Evolutionary conservation across 2,329 filamentous ascomycete species (phyloP).

Genomic region (Pleomassaria siparia): DNA sequence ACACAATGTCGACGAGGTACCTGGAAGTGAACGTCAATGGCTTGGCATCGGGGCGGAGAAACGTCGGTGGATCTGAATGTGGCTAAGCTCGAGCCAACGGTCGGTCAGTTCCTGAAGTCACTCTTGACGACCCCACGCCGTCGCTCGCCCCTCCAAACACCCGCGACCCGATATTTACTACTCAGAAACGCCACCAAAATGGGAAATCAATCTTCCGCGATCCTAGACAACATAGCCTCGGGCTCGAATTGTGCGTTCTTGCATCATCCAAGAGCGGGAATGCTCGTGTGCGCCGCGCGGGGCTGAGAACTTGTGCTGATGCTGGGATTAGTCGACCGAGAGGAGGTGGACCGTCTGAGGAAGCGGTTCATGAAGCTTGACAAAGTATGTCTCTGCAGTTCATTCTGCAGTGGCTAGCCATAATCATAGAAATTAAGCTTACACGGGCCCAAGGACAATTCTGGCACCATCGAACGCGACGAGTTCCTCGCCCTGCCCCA

Average conservation of each 20-base stretch:
- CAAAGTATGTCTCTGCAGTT: conserved; percentile 66
- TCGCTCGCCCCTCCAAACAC: conserved; percentile 12
- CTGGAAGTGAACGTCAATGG: neutral
- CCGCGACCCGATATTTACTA: conserved; percentile 10
- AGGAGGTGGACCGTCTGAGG: conserved; percentile 91
- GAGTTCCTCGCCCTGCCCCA: conserved; percentile 97
- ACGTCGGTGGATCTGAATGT: neutral
- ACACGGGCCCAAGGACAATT: conserved; percentile 73
- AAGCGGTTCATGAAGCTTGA: conserved; percentile 99
- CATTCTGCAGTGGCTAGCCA: neutral
- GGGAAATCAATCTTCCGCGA: conserved; percentile 61
- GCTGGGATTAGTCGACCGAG: conserved; percentile 74
- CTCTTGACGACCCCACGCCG: conserved; percentile 16
- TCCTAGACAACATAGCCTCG: conserved; percentile 94
- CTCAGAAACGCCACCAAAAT: conserved; percentile 39
- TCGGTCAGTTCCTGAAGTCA: conserved; percentile 7
- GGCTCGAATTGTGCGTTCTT: conserved; percentile 82
- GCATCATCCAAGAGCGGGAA: conserved; percentile 5
- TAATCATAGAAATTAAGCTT: neutral
- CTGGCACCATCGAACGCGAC: conserved; percentile 96
- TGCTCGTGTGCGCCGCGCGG: conserved; percentile 27
- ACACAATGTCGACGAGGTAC: neutral
- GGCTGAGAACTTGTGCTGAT: conserved; percentile 34
- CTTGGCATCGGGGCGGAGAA: conserved; percentile 1
- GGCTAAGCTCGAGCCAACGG: conserved; percentile 7